These are phyloP conservation scores for Aspergillus leporis DNA, from an alignment of 495 filamentous ascomycete genomes.

Conservation along the genomic window DNA sequence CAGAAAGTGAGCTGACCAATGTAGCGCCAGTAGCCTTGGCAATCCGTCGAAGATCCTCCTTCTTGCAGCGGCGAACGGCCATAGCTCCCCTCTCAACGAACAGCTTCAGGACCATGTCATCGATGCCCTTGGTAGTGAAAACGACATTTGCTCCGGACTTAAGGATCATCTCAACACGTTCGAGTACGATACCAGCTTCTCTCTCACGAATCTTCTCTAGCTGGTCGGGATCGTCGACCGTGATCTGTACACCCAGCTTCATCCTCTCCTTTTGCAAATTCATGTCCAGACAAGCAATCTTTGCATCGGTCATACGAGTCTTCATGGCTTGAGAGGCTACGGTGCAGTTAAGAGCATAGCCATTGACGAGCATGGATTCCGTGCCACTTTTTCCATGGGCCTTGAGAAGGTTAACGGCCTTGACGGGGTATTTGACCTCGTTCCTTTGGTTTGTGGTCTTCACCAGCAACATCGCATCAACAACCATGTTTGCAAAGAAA, in stretches of 20 bases:
- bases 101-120: slow-evolving; percentile 90
- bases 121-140: slow-evolving; percentile 96
- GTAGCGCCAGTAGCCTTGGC: slow-evolving; percentile 95
- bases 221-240: slow-evolving; percentile 94
- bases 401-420: slow-evolving; percentile 98
- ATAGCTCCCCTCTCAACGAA: slow-evolving; percentile 96
- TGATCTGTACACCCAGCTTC: slow-evolving; percentile 98
- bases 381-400: slow-evolving; percentile 90
- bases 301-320: slow-evolving; percentile 88
- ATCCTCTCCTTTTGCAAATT: slow-evolving; percentile 98
- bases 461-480: slow-evolving; percentile 94
- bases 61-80: slow-evolving; percentile 96
- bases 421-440: slow-evolving; percentile 96
- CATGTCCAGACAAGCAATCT: slow-evolving; percentile 96
- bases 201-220: slow-evolving; percentile 94
- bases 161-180: slow-evolving; percentile 94
- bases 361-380: slow-evolving; percentile 91
- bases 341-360: slow-evolving; percentile 98
- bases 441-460: slow-evolving; percentile 86
- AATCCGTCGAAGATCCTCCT: slow-evolving; percentile 95
- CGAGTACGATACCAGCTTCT: slow-evolving; percentile 88
- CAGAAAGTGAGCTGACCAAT: slow-evolving; percentile 86
- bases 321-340: slow-evolving; percentile 98
- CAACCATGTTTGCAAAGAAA: slow-evolving; percentile 96
- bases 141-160: slow-evolving; percentile 97